These are phyloP conservation scores for Lactarius pseudohatsudake DNA, from an alignment of 768 basidiomycete genomes.

Conservation along the genomic window DNA sequence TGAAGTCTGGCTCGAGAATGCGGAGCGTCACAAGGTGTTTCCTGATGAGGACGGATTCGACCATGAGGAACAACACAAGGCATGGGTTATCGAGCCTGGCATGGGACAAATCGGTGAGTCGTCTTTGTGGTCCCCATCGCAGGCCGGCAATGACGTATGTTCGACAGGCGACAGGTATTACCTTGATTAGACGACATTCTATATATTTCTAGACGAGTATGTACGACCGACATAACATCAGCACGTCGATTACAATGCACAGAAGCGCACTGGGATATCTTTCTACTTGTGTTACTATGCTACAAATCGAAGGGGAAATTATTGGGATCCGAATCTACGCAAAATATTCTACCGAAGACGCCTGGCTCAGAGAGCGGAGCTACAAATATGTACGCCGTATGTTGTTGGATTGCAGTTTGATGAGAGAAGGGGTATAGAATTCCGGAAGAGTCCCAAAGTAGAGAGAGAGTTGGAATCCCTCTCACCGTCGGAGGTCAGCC, in stretches of 20 bases:
- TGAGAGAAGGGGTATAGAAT: background rate
- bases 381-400: background rate
- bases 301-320: constrained; percentile 6
- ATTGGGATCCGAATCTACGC: background rate
- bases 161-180: constrained; percentile 44
- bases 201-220: background rate
- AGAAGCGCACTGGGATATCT: background rate
- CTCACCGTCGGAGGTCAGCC: constrained; percentile 19
- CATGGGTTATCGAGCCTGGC: constrained; percentile 85
- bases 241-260: background rate
- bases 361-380: background rate
- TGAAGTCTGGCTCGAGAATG: constrained; percentile 69
- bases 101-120: constrained; percentile 84
- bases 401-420: background rate
- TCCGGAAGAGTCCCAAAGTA: background rate
- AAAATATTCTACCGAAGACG: background rate
- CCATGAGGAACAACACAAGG: constrained; percentile 50
- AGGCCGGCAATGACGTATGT: background rate
- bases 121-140: background rate
- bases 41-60: constrained; percentile 29
- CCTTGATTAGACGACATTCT: constrained; percentile 26
- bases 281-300: background rate
- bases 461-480: background rate
- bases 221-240: background rate
- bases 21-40: constrained; percentile 42